Base-by-base conservation (phyloP, 169 alveolate genomes). In the Theileria parva region DNA sequence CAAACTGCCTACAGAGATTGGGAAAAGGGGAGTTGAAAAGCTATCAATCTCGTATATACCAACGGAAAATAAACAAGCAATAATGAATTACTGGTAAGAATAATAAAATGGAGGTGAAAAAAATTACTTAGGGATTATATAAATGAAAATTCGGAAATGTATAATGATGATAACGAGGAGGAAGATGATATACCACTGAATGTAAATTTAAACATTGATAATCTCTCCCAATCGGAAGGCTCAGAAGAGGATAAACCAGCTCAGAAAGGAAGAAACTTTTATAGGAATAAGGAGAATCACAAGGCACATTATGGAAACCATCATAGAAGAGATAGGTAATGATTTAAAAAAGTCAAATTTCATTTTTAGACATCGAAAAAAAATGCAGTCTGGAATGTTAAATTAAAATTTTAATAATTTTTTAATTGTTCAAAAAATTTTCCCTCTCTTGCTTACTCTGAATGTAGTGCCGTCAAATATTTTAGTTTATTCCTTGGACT, bases 131-230 rank as follows among this genome's bases (percentile, higher is more conserved):
- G 89, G 89, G 86, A 83, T 32, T 76, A 21, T 57, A 51, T 76
- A 27, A 83, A 83, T 37, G 73, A 72, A 48, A 51, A 73, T 12
- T 63, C 74, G 23, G 86, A 67, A 19, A 34, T 83, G 79, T 83
- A 83, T 66, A 76, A 83, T 28, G 89, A 83, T 32, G 89, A 83
- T 61, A 72, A 76, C 77, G 85, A 74, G 7, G 86, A 76, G 65
- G 65, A 67, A 13, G 79, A 65, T 23, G 75, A 61, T 5, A 71
- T 77, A 17, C 89, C 89, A 59, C 7, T 83, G 1, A 83, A 83
- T 34, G 86, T 79, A 7, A 74, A 73, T 8, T 25, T 73, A 37
- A 28, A 70, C n/a, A 50, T 63, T 21, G 78, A 83, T 27, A 80
- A 77, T 13, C 12, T 77, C 3, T 44, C 60, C 0, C 63, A 64